phyloP scores from a whole-genome alignment of 805 yeast species.

The Jamesozyma hellenica region DNA sequence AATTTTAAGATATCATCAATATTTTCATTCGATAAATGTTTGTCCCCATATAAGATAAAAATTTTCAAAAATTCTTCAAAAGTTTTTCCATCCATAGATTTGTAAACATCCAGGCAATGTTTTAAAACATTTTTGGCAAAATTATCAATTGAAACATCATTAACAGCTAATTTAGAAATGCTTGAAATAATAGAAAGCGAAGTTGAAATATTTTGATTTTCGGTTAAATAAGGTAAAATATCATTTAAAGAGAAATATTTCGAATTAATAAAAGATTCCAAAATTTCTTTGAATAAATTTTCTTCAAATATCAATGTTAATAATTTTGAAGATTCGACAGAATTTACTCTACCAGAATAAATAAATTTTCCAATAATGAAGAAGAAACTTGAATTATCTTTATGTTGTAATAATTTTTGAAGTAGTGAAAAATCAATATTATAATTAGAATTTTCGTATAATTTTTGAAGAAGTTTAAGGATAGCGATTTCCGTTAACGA shows the following conservation, averaged over 20 bases:
- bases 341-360: slow-evolving; percentile 5
- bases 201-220: slow-evolving; percentile 9
- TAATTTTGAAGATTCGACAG: slow-evolving; percentile 5
- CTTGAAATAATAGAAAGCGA: slow-evolving; percentile 25
- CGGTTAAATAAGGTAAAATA: slow-evolving; percentile 5
- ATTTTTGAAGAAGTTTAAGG: neutral
- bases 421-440: slow-evolving; percentile 2
- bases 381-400: neutral
- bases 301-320: slow-evolving; percentile 4
- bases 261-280: slow-evolving; percentile 11
- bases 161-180: slow-evolving; percentile 6
- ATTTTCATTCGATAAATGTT: slow-evolving; percentile 15
- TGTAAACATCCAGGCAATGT: slow-evolving; percentile 4
- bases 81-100: neutral
- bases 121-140: slow-evolving; percentile 13
- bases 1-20: slow-evolving; percentile 18
- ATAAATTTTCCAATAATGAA: slow-evolving; percentile 6
- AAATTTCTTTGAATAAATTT: slow-evolving; percentile 2
- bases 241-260: slow-evolving; percentile 4
- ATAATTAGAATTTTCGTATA: neutral
- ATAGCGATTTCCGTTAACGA: neutral
- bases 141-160: slow-evolving; percentile 5
- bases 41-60: slow-evolving; percentile 4
- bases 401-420: neutral
- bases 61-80: slow-evolving; percentile 10